phyloP scores from a whole-genome alignment of 2,329 filamentous ascomycete genomes.

The Botrytis hyacinthi region DNA sequence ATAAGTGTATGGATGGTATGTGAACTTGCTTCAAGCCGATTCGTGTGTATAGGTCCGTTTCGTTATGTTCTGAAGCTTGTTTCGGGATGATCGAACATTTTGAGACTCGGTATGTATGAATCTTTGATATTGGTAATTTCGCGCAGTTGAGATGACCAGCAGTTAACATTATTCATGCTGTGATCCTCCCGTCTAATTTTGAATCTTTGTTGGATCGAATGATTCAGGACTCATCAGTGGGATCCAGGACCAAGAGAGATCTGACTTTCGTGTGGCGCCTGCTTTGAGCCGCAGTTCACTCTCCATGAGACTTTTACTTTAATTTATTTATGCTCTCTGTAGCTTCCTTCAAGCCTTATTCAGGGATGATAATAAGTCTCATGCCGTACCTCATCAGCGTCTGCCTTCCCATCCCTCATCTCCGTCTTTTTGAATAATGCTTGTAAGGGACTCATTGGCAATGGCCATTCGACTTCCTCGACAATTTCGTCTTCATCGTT shows the following conservation, averaged over 20 bases:
- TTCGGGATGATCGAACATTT: background rate
- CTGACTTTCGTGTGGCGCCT: background rate
- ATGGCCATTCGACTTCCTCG: slow-evolving; percentile 26
- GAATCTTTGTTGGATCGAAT: too few relatives aligned
- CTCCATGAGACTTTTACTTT: background rate
- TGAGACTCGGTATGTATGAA: background rate
- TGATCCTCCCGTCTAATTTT: background rate
- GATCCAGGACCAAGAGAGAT: background rate
- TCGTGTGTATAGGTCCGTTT: background rate
- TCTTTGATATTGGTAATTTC: background rate
- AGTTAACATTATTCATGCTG: background rate
- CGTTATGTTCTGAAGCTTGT: background rate
- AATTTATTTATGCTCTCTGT: background rate
- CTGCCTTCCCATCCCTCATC: slow-evolving; percentile 21
- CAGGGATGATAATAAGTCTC: slow-evolving; percentile 35
- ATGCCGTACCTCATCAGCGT: slow-evolving; percentile 26
- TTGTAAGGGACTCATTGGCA: slow-evolving; percentile 30
- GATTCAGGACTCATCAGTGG: too few relatives aligned
- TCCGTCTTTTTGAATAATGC: slow-evolving; percentile 31
- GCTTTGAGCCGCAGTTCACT: background rate
- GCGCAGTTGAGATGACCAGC: background rate
- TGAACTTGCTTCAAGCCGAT: background rate
- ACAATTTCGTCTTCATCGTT: background rate
- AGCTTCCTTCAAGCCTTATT: background rate
- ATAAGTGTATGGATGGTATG: background rate